Percentiles rank a stretch among this genome's conserved stretches.
phyloP scores from a whole-genome alignment of 305 asterid genomes.

The Nicotiana rustica region DNA sequence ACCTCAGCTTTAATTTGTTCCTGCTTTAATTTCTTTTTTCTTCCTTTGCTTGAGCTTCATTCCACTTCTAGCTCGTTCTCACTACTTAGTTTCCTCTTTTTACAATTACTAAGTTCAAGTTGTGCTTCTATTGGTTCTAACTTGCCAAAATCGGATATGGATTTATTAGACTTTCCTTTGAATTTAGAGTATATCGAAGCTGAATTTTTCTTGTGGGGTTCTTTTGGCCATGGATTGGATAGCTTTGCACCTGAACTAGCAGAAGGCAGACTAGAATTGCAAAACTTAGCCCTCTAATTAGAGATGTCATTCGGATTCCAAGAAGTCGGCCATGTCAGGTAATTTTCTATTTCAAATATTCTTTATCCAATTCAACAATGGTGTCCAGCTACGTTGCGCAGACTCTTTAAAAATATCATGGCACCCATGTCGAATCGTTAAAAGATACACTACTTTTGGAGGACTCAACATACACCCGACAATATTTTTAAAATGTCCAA shows the following conservation, averaged over 20 bases:
- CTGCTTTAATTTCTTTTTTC: background rate
- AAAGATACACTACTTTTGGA: no score
- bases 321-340: slow-evolving; percentile 89
- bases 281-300: slow-evolving; percentile 52
- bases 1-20: background rate
- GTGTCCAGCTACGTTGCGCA: no score
- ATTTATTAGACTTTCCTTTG: slow-evolving; percentile 68
- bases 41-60: background rate
- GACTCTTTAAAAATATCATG: no score
- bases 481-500: no score
- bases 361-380: no score
- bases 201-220: slow-evolving; percentile 75
- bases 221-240: slow-evolving; percentile 77
- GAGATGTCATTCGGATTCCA: slow-evolving; percentile 71
- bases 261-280: slow-evolving; percentile 67
- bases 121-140: background rate
- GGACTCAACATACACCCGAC: no score
- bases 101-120: slow-evolving; percentile 8
- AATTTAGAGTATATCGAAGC: slow-evolving; percentile 86
- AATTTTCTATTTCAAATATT: no score
- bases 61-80: background rate
- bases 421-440: no score
- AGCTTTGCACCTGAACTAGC: slow-evolving; percentile 59
- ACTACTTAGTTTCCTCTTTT: background rate
- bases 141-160: slow-evolving; percentile 57